Conservation (phyloP, 495 filamentous ascomycete species). For the Neurospora sp. region DNA sequence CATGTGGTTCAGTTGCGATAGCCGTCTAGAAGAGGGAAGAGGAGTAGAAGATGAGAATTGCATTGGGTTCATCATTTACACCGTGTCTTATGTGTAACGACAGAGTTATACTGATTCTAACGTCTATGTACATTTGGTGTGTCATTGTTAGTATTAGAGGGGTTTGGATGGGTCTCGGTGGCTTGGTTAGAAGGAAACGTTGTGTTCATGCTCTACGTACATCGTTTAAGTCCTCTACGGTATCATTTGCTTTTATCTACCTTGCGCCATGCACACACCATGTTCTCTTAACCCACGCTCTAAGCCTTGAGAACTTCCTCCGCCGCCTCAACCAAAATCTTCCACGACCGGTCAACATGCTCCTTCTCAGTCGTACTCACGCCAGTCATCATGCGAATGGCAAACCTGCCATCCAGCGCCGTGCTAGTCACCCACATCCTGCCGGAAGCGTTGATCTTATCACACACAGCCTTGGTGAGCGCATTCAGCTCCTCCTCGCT, state of each 20-base stretch:
- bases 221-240: not conserved
- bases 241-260: not conserved
- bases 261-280: not conserved
- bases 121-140: not conserved
- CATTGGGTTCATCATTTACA: not conserved
- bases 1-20: not conserved
- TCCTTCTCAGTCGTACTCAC: constrained; percentile 59
- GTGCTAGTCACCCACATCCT: constrained; percentile 80
- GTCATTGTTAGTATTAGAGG: too few species aligned
- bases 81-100: not conserved
- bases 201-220: not conserved
- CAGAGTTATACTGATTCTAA: not conserved
- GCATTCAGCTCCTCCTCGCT: constrained; percentile 46
- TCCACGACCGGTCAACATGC: constrained; percentile 64
- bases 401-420: constrained; percentile 63
- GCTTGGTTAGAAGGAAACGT: not conserved
- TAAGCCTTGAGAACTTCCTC: constrained; percentile 39
- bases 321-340: constrained; percentile 59
- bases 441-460: constrained; percentile 61
- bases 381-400: constrained; percentile 68
- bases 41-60: not conserved
- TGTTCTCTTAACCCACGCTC: not conserved
- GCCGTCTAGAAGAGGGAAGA: not conserved
- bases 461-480: constrained; percentile 69
- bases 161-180: not conserved